phyloP scores from a whole-genome alignment of 768 basidiomycete species.

The Jaapia argillacea region DNA sequence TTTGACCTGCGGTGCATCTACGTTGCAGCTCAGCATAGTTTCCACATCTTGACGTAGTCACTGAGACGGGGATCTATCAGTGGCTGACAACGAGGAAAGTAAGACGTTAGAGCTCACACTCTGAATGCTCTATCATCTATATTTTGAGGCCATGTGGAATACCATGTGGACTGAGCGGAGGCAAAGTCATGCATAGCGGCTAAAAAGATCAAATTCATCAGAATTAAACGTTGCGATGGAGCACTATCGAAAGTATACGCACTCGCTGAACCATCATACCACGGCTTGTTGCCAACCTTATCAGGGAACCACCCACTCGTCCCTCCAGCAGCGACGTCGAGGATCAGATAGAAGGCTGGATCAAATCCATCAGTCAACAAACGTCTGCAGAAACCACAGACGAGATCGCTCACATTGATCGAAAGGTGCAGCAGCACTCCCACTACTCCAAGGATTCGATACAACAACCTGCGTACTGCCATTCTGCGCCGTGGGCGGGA shows the following conservation, averaged over 20 bases:
- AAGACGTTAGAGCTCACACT: constrained; percentile 31
- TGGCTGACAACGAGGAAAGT: not conserved
- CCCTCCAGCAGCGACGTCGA: constrained; percentile 74
- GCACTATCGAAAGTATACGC: constrained; percentile 14
- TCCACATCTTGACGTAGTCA: constrained; percentile 27
- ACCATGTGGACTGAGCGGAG: constrained; percentile 52
- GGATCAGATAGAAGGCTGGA: constrained; percentile 68
- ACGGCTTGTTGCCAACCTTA: constrained; percentile 51
- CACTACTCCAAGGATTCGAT: constrained; percentile 41
- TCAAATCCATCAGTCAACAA: constrained; percentile 6
- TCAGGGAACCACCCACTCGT: constrained; percentile 65
- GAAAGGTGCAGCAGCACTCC: constrained; percentile 43
- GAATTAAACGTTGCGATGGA: not conserved
- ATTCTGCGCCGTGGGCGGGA: constrained; percentile 40
- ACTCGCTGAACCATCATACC: constrained; percentile 54
- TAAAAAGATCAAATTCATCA: constrained; percentile 6
- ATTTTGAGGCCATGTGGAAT: constrained; percentile 61
- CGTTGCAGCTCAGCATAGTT: constrained; percentile 8
- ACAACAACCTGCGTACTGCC: constrained; percentile 28
- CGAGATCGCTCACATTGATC: constrained; percentile 30
- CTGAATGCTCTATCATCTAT: constrained; percentile 57
- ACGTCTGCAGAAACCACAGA: constrained; percentile 1
- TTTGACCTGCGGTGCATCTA: too few species aligned
- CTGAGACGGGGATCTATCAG: constrained; percentile 10
- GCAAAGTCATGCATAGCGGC: constrained; percentile 71